A percentile compares a stretch with the other conserved stretches of the same genome.
phyloP scores from a whole-genome alignment of 169 alveolate genomes.

The Babesia sp. region DNA sequence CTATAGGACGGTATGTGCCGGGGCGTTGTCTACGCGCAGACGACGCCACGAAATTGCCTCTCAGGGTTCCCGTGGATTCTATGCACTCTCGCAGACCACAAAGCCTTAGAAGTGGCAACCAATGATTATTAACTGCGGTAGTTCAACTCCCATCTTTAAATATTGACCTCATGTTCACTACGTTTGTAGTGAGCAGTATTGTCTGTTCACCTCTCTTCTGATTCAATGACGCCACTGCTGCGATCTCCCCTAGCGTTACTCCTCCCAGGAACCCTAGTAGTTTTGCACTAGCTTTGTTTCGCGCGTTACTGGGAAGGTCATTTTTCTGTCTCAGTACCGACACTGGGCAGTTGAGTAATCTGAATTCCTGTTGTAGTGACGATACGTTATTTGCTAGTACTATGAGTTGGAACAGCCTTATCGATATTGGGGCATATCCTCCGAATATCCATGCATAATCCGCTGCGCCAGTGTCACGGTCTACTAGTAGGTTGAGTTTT shows the following conservation, averaged over 20 bases:
- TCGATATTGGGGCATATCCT: slow-evolving; percentile 77
- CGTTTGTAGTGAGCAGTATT: slow-evolving; percentile 47
- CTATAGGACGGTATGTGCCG: too few species aligned
- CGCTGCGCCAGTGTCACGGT: slow-evolving; percentile 45
- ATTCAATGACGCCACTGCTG: slow-evolving; percentile 56
- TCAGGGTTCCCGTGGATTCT: too few species aligned
- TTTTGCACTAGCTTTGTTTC: background rate
- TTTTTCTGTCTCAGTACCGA: slow-evolving; percentile 36
- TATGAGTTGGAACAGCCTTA: slow-evolving; percentile 66
- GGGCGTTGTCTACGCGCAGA: too few species aligned
- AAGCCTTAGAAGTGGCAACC: too few species aligned
- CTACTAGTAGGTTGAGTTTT: slow-evolving; percentile 69
- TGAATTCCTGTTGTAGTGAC: slow-evolving; percentile 35
- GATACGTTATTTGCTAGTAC: slow-evolving; percentile 20
- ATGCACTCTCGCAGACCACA: too few species aligned
- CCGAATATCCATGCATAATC: slow-evolving; percentile 72
- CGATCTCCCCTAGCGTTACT: slow-evolving; percentile 73
- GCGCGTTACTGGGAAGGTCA: background rate
- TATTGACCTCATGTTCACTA: slow-evolving; percentile 26
- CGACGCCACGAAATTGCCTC: too few species aligned
- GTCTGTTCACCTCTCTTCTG: slow-evolving; percentile 28
- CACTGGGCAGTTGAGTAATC: slow-evolving; percentile 39
- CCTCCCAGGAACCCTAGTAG: slow-evolving; percentile 74
- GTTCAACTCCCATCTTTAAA: background rate
- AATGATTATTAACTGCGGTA: too few species aligned